These are phyloP conservation scores for Lathyrus sativus DNA, from an alignment of 306 rosid species.

Conservation along the genomic window DNA sequence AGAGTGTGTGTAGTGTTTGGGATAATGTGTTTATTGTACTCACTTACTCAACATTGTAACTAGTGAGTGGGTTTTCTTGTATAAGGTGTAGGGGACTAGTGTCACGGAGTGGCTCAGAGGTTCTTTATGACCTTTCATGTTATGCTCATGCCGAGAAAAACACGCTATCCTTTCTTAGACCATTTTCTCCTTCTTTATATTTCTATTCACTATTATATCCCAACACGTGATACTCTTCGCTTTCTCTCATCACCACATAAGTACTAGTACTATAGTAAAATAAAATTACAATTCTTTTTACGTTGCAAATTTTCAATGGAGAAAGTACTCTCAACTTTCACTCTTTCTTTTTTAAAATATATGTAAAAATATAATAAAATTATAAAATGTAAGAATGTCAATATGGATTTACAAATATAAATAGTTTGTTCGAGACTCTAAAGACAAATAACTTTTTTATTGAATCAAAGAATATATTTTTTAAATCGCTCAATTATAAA, in stretches of 20 bases:
- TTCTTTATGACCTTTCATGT: slow-evolving; percentile 9
- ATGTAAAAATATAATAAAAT: no score
- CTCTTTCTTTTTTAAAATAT: background rate
- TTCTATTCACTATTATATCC: background rate
- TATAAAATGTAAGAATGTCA: no score
- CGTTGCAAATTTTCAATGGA: background rate
- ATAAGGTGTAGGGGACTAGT: slow-evolving; percentile 61
- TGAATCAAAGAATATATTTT: no score
- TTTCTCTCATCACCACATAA: background rate
- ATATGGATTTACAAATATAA: no score
- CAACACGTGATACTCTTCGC: background rate
- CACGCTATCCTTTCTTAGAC: slow-evolving; percentile 57
- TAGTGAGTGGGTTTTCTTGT: slow-evolving; percentile 29
- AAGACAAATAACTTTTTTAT: no score
- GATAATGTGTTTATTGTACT: slow-evolving; percentile 4
- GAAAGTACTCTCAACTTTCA: background rate
- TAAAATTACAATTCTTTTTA: no score
- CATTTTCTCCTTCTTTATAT: slow-evolving; percentile 36
- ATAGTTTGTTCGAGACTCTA: no score
- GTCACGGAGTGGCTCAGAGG: slow-evolving; percentile 55
- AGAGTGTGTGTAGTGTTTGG: background rate
- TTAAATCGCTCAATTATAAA: no score
- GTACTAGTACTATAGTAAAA: background rate
- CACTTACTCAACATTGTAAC: background rate
- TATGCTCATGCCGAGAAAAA: slow-evolving; percentile 49